Conservation (phyloP, 129 eudicot species). For the Artemisia tridentata region DNA sequence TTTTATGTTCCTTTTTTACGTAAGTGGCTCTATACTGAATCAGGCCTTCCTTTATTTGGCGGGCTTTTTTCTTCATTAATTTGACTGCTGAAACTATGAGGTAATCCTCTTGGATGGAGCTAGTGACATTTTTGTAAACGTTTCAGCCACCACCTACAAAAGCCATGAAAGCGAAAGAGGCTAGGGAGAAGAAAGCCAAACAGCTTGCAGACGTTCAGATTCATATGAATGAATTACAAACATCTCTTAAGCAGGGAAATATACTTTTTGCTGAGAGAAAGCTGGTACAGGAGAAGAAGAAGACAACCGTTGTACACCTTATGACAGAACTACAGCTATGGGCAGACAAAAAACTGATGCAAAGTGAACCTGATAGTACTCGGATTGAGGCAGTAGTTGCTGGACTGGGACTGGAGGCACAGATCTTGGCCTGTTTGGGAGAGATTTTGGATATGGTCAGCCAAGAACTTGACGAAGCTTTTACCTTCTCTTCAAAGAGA, state of each 20-base stretch:
- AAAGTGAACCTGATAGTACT: background rate
- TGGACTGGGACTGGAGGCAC: background rate
- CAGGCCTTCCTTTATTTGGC: too few relatives aligned
- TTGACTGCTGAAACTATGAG: too few relatives aligned
- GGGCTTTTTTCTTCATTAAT: too few relatives aligned
- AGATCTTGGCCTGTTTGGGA: background rate
- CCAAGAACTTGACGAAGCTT: background rate
- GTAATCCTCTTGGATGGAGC: too few relatives aligned
- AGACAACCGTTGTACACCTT: background rate
- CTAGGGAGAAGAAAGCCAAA: background rate
- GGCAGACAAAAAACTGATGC: background rate
- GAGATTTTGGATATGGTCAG: background rate
- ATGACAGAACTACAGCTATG: background rate
- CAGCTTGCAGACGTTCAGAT: background rate
- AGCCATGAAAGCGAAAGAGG: constrained; percentile 2
- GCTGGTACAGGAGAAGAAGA: background rate
- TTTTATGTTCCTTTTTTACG: too few relatives aligned
- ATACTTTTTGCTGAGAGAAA: background rate
- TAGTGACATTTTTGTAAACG: too few relatives aligned
- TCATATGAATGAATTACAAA: background rate
- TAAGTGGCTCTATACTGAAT: too few relatives aligned
- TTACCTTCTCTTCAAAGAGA: too few relatives aligned
- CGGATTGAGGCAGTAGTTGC: background rate
- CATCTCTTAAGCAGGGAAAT: background rate
- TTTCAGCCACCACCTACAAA: background rate